These are phyloP conservation scores for Colletotrichum sp. DNA, from an alignment of 2,329 filamentous ascomycete species.

Conservation along the genomic window DNA sequence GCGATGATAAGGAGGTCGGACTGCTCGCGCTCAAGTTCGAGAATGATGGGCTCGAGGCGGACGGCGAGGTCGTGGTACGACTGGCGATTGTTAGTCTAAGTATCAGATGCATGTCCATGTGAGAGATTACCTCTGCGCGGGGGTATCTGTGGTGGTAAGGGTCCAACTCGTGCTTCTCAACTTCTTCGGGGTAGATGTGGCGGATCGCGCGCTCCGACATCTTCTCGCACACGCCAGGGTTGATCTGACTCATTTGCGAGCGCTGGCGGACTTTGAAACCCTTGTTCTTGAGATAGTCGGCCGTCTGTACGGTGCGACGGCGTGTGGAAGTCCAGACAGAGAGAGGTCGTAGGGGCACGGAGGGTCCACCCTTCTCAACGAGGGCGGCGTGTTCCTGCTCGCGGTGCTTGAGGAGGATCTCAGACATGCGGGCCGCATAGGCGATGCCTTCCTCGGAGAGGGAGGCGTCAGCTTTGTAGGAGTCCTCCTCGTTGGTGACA, in stretches of 20 bases:
- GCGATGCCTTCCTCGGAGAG: conserved; percentile 80
- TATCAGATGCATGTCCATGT: background rate
- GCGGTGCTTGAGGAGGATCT: conserved; percentile 81
- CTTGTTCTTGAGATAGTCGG: conserved; percentile 76
- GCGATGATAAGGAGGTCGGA: conserved; percentile 98
- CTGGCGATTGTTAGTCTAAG: conserved; percentile 45
- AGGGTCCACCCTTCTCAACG: conserved; percentile 70
- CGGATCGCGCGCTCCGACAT: conserved; percentile 85
- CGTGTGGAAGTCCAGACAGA: conserved; percentile 96
- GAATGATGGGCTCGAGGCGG: conserved; percentile 94
- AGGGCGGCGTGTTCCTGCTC: conserved; percentile 77
- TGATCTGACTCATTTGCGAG: conserved; percentile 96
- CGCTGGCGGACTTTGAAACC: conserved; percentile 90
- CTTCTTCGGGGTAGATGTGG: conserved; percentile 85
- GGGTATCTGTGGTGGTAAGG: conserved; percentile 98
- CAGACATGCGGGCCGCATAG: conserved; percentile 86
- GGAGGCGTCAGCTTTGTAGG: conserved; percentile 88
- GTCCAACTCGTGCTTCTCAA: conserved; percentile 89
- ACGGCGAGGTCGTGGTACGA: conserved; percentile 99
- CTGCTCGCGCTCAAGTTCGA: conserved; percentile 95
- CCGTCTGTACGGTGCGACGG: conserved; percentile 87
- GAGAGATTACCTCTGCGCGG: conserved; percentile 75
- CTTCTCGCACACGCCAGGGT: conserved; percentile 94
- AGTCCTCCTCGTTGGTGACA: conserved; percentile 84
- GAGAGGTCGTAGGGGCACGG: conserved; percentile 76